A percentile compares a stretch with the other conserved stretches of the same genome.
Evolutionary conservation across 805 yeast species (phyloP).

Genomic region (Cyberlindnera veronae): DNA sequence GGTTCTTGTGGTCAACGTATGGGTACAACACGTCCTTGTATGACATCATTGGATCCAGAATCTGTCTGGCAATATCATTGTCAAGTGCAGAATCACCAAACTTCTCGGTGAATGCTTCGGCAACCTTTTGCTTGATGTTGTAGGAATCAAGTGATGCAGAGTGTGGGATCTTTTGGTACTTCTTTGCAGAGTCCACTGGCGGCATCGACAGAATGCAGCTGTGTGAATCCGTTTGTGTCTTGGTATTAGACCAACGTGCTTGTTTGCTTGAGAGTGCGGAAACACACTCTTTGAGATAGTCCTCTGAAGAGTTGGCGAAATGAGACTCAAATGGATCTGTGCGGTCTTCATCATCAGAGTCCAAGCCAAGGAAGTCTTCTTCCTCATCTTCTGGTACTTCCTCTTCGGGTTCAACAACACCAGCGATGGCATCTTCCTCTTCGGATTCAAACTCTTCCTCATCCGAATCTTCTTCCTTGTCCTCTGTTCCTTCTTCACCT

Average conservation of each 20-base stretch:
- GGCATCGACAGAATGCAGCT: slow-evolving; percentile 26
- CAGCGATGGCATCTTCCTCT: slow-evolving; percentile 26
- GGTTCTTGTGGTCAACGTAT: slow-evolving; percentile 46
- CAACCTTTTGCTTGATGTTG: slow-evolving; percentile 45
- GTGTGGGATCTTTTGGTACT: slow-evolving; percentile 20
- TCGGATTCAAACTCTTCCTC: slow-evolving; percentile 29
- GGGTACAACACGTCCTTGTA: slow-evolving; percentile 73
- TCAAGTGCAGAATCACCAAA: slow-evolving; percentile 26
- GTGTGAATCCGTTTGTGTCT: slow-evolving; percentile 19
- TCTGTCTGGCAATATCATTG: slow-evolving; percentile 43
- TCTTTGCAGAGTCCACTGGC: slow-evolving; percentile 17
- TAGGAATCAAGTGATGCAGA: slow-evolving; percentile 30
- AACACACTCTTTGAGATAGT: slow-evolving; percentile 36
- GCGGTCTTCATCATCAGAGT: slow-evolving; percentile 34
- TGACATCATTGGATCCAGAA: slow-evolving; percentile 63
- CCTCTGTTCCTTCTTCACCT: slow-evolving; percentile 14
- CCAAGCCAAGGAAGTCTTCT: slow-evolving; percentile 19
- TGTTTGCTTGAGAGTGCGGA: slow-evolving; percentile 26
- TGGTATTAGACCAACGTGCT: slow-evolving; percentile 27
- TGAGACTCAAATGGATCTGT: slow-evolving; percentile 78
- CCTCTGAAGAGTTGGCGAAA: slow-evolving; percentile 48
- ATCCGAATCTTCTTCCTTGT: slow-evolving; percentile 19
- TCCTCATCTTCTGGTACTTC: slow-evolving; percentile 31
- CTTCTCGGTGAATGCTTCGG: slow-evolving; percentile 24
- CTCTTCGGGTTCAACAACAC: slow-evolving; percentile 23